Base-by-base conservation (phyloP, 352 stramenopile species). In the Phytopythium chamaehyphon region DNA sequence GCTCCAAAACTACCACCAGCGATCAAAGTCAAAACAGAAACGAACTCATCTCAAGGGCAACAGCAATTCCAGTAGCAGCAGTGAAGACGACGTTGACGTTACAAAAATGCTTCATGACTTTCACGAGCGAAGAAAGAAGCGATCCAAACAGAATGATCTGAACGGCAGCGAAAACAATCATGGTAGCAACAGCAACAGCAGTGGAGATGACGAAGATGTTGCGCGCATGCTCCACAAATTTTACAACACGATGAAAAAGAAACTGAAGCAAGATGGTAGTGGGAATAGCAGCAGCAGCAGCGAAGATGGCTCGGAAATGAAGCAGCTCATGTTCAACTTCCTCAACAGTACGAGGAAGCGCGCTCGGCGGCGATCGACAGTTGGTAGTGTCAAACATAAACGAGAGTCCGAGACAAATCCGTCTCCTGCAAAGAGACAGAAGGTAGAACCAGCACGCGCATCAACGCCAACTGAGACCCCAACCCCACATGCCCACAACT, bases 91-190 rank as follows among this genome's bases (percentile, higher is more conserved):
- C 6, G 52, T 31, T n/a, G 40, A 52, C 28, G 36, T 53, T 1
- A 46, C 45, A n/a, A 31, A 38, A 28, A 39, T 70, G n/a, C 16
- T 55, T 14, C 15, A 43, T 7, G 33, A 55, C 23, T 57, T 40
- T 7, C 36, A 57, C 5, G 21, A 26, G 16, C 12, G 33, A 15
- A 21, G 16, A 14, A n/a, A 39, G 35, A 23, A 38, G 28, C 50
- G 47, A 22, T 24, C 42, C 44, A n/a, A 39, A 4, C 45, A 33
- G 9, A 9, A 10, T 9, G 28, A 33, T 10, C 28, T 5, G 9
- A 33, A 33, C 5, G 9, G 28, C 28, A 33, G 9, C 9, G 28
- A 33, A 33, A 33, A 33, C 5, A 33, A 9, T 9, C 5, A 9
- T 33, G 28, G 28, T 33, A 33, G 28, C 28, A 9, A 33, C 28